These are phyloP conservation scores for Torrubiella hemipterigena DNA, from an alignment of 2,329 filamentous ascomycete genomes.

Conservation along the genomic window DNA sequence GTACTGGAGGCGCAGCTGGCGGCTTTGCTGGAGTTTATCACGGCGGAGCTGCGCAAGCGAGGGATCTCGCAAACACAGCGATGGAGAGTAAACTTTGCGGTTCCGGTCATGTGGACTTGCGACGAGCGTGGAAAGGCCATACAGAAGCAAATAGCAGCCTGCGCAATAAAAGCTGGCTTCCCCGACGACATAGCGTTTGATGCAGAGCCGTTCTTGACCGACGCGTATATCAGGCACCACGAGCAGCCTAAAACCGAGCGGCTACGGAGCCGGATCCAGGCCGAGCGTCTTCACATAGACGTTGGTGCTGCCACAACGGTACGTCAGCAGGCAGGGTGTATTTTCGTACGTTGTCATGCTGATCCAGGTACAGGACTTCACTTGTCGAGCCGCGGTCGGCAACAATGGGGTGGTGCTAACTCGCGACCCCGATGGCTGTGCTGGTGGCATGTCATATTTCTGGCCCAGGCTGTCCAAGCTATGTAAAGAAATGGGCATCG, in stretches of 20 bases:
- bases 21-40: neutral
- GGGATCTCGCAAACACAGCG: neutral
- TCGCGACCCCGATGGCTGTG: neutral
- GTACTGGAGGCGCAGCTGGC: neutral
- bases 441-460: neutral
- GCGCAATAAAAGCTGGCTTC: neutral
- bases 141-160: neutral
- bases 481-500: no score
- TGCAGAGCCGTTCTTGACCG: neutral
- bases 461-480: neutral
- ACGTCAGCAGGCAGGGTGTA: no score
- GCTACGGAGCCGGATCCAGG: no score
- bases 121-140: neutral
- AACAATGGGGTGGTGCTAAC: neutral
- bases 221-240: no score
- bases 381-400: no score
- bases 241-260: no score
- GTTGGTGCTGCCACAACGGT: no score
- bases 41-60: neutral
- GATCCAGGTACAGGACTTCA: no score
- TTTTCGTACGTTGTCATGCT: no score
- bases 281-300: no score
- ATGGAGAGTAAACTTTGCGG: neutral
- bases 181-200: neutral
- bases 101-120: neutral